Conservation (phyloP, 345 rosid species). For the Aegle marmelos region DNA sequence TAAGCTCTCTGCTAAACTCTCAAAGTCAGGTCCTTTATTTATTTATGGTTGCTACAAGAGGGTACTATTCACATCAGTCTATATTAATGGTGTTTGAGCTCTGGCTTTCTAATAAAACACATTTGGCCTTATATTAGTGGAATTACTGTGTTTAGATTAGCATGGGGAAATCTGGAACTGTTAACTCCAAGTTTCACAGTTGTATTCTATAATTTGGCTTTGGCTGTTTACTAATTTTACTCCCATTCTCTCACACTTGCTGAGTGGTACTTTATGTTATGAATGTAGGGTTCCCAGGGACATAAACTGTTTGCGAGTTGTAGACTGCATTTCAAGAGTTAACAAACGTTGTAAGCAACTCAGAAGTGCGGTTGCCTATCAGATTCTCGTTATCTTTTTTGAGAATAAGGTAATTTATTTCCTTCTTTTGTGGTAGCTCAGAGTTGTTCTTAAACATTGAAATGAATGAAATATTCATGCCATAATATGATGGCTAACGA, state of each 20-base stretch:
- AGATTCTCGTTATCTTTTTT: slow-evolving; percentile 52
- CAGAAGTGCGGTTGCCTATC: slow-evolving; percentile 57
- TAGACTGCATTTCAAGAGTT: slow-evolving; percentile 66
- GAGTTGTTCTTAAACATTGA: background rate
- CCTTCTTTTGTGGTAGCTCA: background rate
- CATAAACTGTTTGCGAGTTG: slow-evolving; percentile 68
- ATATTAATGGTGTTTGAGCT: background rate
- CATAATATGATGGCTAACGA: background rate
- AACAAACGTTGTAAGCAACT: slow-evolving; percentile 56
- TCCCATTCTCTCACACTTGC: slow-evolving; percentile 5
- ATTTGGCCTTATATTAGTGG: background rate
- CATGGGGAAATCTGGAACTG: background rate
- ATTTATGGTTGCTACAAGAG: background rate
- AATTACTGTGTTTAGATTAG: background rate
- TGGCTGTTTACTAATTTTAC: background rate
- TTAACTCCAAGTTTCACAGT: background rate
- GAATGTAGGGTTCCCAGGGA: slow-evolving; percentile 66
- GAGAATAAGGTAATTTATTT: slow-evolving; percentile 50
- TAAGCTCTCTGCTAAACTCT: background rate
- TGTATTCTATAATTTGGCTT: background rate
- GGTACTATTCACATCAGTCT: background rate
- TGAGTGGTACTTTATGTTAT: slow-evolving; percentile 14
- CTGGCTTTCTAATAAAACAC: background rate
- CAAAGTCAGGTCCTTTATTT: background rate
- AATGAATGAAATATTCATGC: background rate